A percentile compares a stretch with the other conserved stretches of the same genome.
Evolutionary conservation across 768 basidiomycete genomes (phyloP).

Genomic region (Wakefieldia striispora): DNA sequence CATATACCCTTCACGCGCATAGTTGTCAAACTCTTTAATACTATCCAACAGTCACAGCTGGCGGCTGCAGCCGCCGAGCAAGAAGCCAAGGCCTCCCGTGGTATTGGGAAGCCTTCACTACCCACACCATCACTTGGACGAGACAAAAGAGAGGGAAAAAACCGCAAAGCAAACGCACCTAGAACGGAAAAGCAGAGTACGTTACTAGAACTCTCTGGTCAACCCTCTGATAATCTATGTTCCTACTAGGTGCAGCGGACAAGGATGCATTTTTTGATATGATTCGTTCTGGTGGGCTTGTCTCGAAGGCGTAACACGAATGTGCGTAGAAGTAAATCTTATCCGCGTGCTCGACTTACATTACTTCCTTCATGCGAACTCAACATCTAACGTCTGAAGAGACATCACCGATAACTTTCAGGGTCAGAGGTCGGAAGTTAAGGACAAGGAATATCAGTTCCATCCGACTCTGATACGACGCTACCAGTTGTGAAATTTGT

Average conservation of each 20-base stretch:
- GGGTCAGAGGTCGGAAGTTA: too few species aligned
- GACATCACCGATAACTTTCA: too few species aligned
- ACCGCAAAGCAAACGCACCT: conserved; percentile 52
- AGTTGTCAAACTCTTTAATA: conserved; percentile 88
- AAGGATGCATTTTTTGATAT: conserved; percentile 80
- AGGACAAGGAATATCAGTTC: too few species aligned
- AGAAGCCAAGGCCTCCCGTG: conserved; percentile 58
- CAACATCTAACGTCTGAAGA: too few species aligned
- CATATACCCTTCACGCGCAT: not conserved
- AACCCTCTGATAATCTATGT: conserved; percentile 4
- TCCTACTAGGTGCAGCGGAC: conserved; percentile 49
- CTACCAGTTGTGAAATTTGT: too few species aligned
- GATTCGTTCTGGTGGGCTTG: conserved; percentile 77
- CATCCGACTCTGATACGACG: too few species aligned
- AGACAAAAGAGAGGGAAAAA: conserved; percentile 46
- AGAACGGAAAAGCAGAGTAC: conserved; percentile 59
- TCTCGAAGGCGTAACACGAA: conserved; percentile 55
- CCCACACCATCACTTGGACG: conserved; percentile 58
- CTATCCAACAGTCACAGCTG: conserved; percentile 77
- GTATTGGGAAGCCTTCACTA: conserved; percentile 71
- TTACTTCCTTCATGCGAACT: not conserved
- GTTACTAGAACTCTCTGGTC: conserved; percentile 15
- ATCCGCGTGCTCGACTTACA: not conserved
- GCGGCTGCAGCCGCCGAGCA: conserved; percentile 51
- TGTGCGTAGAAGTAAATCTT: not conserved